phyloP scores from a whole-genome alignment of 1,284 basidiomycete species.

The Leccinum proliferum region DNA sequence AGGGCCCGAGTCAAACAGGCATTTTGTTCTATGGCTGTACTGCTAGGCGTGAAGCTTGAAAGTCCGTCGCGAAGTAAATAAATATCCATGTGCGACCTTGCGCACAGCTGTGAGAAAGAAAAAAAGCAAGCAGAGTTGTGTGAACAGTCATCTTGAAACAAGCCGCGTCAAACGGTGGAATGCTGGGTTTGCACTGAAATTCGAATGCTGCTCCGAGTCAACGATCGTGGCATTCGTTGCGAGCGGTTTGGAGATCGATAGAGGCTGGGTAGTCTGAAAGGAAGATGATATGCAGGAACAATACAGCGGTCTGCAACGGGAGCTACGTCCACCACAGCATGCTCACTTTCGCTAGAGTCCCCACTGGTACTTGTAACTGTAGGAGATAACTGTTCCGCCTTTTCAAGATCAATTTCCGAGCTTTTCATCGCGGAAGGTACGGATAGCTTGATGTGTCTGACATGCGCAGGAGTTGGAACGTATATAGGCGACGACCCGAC shows the following conservation, averaged over 20 bases:
- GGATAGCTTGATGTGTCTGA: slow-evolving; percentile 1
- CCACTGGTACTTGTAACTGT: slow-evolving; percentile 1
- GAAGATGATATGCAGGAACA: slow-evolving; percentile 15
- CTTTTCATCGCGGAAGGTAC: not conserved
- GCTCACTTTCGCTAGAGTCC: slow-evolving; percentile 2
- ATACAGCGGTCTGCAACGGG: not conserved
- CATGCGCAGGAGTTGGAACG: slow-evolving; percentile 5
- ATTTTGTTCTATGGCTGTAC: too few species aligned
- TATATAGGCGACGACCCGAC: slow-evolving; percentile 21
- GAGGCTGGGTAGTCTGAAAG: slow-evolving; percentile 16
- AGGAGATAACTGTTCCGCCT: slow-evolving; percentile 5
- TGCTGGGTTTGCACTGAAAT: slow-evolving; percentile 16
- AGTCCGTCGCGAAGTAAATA: slow-evolving; percentile 9
- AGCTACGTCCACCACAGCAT: not conserved
- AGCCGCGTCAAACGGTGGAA: slow-evolving; percentile 8
- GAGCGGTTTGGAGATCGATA: not conserved
- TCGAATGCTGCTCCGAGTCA: slow-evolving; percentile 5
- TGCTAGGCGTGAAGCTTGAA: slow-evolving; percentile 7
- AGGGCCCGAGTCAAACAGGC: too few species aligned
- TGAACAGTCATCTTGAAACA: not conserved
- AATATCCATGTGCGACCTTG: slow-evolving; percentile 12
- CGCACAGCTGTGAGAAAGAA: slow-evolving; percentile 6
- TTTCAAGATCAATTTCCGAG: slow-evolving; percentile 19
- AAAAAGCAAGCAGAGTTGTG: not conserved
- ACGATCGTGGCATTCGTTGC: slow-evolving; percentile 6